A percentile compares a stretch with the other conserved stretches of the same genome.
phyloP scores from a whole-genome alignment of 768 basidiomycete genomes.

The Gloeopeniophorella convolvens region DNA sequence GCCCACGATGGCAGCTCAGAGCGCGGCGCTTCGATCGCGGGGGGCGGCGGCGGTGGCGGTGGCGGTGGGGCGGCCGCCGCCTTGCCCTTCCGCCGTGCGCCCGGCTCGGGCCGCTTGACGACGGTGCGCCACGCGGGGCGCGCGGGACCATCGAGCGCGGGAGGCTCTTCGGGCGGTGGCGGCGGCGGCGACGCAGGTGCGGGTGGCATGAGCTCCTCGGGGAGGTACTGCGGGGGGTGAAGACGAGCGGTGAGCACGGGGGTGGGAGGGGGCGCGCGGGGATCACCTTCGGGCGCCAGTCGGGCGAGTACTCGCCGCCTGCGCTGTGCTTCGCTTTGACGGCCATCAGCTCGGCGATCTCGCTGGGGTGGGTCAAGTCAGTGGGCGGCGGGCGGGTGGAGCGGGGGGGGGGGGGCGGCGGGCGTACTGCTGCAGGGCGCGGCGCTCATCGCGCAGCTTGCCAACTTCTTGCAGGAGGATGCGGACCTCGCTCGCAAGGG shows the following conservation, averaged over 20 bases:
- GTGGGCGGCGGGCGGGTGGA: neutral
- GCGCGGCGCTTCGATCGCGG: conserved; percentile 30
- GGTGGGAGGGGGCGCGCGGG: conserved; percentile 17
- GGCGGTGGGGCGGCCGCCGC: conserved; percentile 35
- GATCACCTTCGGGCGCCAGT: conserved; percentile 60
- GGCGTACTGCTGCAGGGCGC: conserved; percentile 49
- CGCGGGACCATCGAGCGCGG: conserved; percentile 38
- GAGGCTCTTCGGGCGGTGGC: conserved; percentile 39
- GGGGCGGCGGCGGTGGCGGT: conserved; percentile 34
- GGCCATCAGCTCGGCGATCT: conserved; percentile 79
- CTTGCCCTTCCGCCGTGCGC: conserved; percentile 30
- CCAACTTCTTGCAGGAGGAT: conserved; percentile 56
- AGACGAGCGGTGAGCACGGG: neutral
- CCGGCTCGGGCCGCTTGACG: conserved; percentile 44
- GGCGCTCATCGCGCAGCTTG: conserved; percentile 52
- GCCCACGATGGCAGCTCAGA: conserved; percentile 71
- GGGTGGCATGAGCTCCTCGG: conserved; percentile 29
- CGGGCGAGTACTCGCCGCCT: conserved; percentile 70
- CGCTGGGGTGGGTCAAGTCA: conserved; percentile 36
- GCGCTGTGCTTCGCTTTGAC: conserved; percentile 77
- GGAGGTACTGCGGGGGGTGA: conserved; percentile 26
- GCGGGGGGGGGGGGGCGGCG: neutral
- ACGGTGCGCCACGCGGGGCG: conserved; percentile 73
- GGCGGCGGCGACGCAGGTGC: conserved; percentile 27
- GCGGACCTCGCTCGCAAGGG: conserved; percentile 54